Conservation (phyloP, 371 early-diverging fungal species). For the Mucor irregularis region DNA sequence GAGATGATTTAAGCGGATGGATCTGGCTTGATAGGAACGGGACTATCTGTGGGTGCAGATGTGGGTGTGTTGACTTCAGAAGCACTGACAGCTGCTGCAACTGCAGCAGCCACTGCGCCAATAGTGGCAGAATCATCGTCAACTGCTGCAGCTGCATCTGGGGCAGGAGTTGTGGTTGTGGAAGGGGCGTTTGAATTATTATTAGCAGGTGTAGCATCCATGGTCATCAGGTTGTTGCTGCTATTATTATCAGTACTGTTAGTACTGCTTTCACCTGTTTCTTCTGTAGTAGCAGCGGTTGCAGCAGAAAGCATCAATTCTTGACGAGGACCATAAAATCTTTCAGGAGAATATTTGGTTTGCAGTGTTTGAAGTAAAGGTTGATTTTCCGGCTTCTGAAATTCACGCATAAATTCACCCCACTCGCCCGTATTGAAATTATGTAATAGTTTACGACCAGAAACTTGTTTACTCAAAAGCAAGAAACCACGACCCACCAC, state of each 20-base stretch:
- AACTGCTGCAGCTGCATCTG: not conserved
- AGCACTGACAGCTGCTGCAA: no score
- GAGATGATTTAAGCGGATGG: no score
- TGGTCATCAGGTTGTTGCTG: not conserved
- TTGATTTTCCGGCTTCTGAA: conserved; percentile 39
- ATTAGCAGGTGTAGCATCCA: not conserved
- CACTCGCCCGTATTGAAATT: conserved; percentile 55
- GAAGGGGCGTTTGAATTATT: not conserved
- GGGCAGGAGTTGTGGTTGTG: not conserved
- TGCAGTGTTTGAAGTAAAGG: conserved; percentile 38
- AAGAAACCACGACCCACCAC: conserved; percentile 46
- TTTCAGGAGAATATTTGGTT: conserved; percentile 37
- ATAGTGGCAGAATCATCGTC: not conserved
- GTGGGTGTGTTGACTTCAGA: no score
- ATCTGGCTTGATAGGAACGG: no score
- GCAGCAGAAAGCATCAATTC: not conserved
- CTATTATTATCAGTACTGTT: no score
- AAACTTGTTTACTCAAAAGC: conserved; percentile 47
- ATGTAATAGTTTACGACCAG: conserved; percentile 51
- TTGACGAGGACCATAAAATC: conserved; percentile 33
- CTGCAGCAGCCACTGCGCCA: not conserved
- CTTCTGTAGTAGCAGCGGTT: not conserved
- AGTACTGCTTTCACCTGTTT: no score
- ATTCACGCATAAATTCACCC: conserved; percentile 49
- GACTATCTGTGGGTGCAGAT: no score